Evolutionary conservation across 345 rosid species (phyloP).

Genomic region (Linum usitatissimum): DNA sequence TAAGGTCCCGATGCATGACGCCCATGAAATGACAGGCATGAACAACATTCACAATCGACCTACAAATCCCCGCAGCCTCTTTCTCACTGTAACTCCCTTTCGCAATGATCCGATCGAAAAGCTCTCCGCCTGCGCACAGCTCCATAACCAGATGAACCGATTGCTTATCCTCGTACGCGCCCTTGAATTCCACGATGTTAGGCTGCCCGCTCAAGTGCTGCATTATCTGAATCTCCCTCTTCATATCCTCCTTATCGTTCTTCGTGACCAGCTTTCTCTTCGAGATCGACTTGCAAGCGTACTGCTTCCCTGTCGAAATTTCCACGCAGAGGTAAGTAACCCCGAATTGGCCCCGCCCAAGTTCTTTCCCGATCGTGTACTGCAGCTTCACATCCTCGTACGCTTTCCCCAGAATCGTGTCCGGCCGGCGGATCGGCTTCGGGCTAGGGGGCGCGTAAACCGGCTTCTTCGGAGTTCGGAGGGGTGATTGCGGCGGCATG

Average conservation of each 20-base stretch:
- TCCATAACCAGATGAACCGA: background rate
- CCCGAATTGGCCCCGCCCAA: background rate
- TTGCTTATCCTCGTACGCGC: background rate
- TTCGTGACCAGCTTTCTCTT: background rate
- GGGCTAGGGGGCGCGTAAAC: background rate
- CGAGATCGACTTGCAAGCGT: background rate
- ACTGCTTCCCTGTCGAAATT: background rate
- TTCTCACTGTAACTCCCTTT: background rate
- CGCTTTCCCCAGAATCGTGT: background rate
- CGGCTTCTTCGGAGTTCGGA: background rate
- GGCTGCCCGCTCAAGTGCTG: background rate
- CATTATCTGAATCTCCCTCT: slow-evolving; percentile 1
- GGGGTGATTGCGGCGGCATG: background rate
- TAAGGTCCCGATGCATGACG: background rate
- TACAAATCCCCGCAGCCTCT: background rate
- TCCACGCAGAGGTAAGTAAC: background rate
- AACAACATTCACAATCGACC: background rate
- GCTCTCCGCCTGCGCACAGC: background rate
- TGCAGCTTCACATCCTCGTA: background rate
- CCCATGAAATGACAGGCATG: background rate
- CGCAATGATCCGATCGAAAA: background rate
- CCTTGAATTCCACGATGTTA: background rate
- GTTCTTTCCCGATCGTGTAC: background rate
- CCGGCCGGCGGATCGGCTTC: background rate
- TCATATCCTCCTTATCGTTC: background rate